A percentile compares a stretch with the other conserved stretches of the same genome.
These are phyloP conservation scores for Paramecium sonneborni DNA, from an alignment of 73 alveolate genomes.

Conservation along the genomic window DNA sequence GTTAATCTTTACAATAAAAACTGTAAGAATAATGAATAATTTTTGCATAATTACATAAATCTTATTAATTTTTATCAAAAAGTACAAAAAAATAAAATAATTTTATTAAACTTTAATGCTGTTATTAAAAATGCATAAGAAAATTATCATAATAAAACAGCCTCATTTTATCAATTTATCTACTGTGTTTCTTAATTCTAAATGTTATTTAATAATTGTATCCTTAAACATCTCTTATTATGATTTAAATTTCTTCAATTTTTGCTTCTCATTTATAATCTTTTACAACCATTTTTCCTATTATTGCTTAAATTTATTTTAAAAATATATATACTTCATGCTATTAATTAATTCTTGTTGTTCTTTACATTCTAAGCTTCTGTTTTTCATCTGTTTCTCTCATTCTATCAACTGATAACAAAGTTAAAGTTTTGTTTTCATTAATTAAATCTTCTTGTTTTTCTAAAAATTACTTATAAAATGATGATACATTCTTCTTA, in stretches of 20 bases:
- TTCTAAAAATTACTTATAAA: not conserved
- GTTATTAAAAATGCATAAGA: not conserved
- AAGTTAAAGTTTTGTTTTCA: not conserved
- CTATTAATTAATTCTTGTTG: not conserved
- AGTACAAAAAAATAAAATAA: not conserved
- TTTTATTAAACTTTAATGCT: not conserved
- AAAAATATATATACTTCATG: not conserved
- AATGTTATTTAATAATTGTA: not conserved
- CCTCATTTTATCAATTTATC: not conserved
- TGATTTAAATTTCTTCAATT: not conserved
- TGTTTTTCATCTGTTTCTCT: not conserved
- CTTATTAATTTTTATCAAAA: not conserved
- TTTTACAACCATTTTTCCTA: not conserved
- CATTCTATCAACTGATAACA: not conserved
- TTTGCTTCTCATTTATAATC: not conserved
- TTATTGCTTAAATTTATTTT: not conserved
- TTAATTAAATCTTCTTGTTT: not conserved
- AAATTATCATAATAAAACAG: not conserved
- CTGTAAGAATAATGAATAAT: not conserved
- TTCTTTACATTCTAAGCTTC: not conserved
- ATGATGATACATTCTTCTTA: not conserved
- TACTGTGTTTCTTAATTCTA: not conserved
- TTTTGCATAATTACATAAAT: not conserved
- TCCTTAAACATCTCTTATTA: not conserved
- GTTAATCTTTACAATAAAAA: not conserved